Conservation (phyloP, 176 grass and related monocot species). For the Ensete glaucum region DNA sequence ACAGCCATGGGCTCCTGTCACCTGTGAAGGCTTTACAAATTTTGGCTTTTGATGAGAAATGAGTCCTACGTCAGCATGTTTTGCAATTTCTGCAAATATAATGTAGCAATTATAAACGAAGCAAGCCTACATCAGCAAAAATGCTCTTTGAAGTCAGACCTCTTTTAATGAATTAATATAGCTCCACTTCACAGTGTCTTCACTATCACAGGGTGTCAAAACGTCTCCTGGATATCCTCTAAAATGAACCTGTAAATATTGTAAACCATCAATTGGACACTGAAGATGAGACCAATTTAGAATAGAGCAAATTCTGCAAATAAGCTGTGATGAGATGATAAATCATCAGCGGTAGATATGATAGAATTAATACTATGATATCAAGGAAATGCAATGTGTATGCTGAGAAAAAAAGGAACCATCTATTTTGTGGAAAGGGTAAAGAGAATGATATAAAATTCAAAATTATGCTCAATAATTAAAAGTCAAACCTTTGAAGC, state of each 20-base stretch:
- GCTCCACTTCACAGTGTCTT: slow-evolving; percentile 92
- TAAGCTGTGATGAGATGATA: no score
- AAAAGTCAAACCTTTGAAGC: no score
- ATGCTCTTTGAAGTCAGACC: slow-evolving; percentile 28
- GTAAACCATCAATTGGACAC: neutral
- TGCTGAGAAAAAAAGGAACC: no score
- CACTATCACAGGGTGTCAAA: slow-evolving; percentile 79
- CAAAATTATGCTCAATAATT: neutral
- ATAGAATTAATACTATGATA: no score
- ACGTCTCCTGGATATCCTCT: slow-evolving; percentile 71
- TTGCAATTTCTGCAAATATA: neutral
- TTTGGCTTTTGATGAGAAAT: no score
- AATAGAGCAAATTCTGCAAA: no score
- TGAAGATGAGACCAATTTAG: no score
- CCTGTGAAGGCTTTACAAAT: no score
- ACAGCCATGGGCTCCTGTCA: no score
- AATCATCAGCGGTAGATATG: no score
- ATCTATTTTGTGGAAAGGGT: neutral
- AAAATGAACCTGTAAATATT: slow-evolving; percentile 73
- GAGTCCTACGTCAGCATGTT: no score
- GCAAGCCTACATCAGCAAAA: neutral
- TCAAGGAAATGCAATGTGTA: no score
- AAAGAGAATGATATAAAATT: neutral
- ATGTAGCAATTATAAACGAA: neutral
- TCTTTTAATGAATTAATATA: slow-evolving; percentile 98